Evolutionary conservation across 306 rosid species (phyloP).

Genomic region (Prinsepia uniflora): DNA sequence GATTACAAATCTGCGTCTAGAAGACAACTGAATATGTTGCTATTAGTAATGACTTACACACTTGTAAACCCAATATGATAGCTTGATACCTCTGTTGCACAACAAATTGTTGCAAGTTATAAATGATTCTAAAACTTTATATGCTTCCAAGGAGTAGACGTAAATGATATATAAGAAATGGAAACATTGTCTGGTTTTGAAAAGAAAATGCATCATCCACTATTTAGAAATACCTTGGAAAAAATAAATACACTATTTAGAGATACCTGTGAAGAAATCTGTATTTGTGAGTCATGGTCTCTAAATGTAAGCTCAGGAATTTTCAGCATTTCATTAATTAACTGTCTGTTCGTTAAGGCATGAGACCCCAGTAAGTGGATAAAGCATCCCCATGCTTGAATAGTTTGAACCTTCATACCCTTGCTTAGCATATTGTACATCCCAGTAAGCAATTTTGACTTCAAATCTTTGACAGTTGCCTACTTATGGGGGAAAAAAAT

Average conservation of each 20-base stretch:
- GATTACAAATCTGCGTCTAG: background rate
- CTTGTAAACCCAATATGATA: background rate
- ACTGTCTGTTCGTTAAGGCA: constrained; percentile 59
- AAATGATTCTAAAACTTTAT: too few relatives aligned
- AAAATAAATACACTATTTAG: background rate
- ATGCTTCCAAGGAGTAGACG: background rate
- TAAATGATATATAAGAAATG: background rate
- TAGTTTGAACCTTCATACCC: constrained; percentile 68
- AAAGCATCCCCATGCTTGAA: constrained; percentile 93
- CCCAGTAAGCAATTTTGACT: constrained; percentile 47
- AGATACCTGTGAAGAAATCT: constrained; percentile 78
- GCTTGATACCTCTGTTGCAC: too few relatives aligned
- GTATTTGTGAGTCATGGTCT: constrained; percentile 72
- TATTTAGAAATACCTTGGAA: too few relatives aligned
- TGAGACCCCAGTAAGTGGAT: constrained; percentile 62
- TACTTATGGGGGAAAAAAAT: constrained; percentile 18
- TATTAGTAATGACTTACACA: background rate
- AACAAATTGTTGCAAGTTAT: too few relatives aligned
- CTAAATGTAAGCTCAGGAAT: constrained; percentile 77
- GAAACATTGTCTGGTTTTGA: too few relatives aligned
- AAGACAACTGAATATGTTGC: background rate
- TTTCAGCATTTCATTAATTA: constrained; percentile 74
- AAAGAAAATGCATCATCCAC: too few relatives aligned
- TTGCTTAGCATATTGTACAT: constrained; percentile 54
- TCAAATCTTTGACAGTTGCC: constrained; percentile 73